Conservation (phyloP, 768 basidiomycete genomes). For the Tylopilus intermedius region DNA sequence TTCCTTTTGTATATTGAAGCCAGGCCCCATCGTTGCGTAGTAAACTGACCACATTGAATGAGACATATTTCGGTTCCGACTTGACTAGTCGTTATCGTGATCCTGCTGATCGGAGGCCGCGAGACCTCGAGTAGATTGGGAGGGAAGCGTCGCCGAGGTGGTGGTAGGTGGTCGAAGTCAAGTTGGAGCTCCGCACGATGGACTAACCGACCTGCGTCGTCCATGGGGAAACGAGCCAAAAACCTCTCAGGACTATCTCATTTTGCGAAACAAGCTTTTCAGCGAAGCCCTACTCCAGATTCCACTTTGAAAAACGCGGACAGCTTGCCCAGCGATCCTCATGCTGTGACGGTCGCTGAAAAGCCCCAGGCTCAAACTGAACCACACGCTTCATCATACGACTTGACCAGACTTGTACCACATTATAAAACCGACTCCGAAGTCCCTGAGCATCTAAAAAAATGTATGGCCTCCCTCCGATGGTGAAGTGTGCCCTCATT, state of each 20-base stretch:
- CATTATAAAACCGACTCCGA: constrained; percentile 59
- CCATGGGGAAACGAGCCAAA: constrained; percentile 40
- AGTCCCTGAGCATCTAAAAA: constrained; percentile 73
- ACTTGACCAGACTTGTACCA: constrained; percentile 70
- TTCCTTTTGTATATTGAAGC: constrained; percentile 12
- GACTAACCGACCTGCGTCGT: not conserved
- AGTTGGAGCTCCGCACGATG: constrained; percentile 8
- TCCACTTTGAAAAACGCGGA: constrained; percentile 3
- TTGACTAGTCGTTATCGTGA: not conserved
- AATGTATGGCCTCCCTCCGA: constrained; percentile 51
- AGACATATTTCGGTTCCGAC: not conserved
- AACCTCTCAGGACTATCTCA: constrained; percentile 39
- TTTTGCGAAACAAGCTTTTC: constrained; percentile 39
- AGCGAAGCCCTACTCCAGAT: constrained; percentile 9
- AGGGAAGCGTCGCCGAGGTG: not conserved
- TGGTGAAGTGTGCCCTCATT: not conserved
- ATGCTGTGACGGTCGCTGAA: not conserved
- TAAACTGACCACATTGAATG: not conserved
- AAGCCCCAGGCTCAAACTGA: constrained; percentile 18
- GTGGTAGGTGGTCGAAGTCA: not conserved
- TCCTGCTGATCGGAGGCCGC: not conserved
- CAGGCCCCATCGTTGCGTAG: not conserved
- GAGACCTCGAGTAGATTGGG: not conserved
- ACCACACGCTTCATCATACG: constrained; percentile 36
- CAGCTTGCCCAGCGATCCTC: not conserved